These are phyloP conservation scores for Phytophthora kernoviae DNA, from an alignment of 352 stramenopile species.

Conservation along the genomic window DNA sequence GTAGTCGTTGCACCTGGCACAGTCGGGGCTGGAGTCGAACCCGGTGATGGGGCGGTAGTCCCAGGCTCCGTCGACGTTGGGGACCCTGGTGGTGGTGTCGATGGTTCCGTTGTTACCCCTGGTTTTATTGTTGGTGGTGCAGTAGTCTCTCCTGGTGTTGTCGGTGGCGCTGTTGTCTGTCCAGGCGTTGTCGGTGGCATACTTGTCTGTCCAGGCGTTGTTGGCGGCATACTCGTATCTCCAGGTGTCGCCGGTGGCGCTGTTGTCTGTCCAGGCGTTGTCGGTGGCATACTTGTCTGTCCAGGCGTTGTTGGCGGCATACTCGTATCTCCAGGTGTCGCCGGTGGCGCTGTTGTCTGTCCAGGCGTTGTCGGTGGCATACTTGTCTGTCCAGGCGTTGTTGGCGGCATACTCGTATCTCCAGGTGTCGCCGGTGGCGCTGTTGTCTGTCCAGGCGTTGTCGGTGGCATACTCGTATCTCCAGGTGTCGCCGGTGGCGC, in stretches of 20 bases:
- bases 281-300: background rate
- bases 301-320: background rate
- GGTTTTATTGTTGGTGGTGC: background rate
- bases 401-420: background rate
- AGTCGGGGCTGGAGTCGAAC: background rate
- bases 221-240: background rate
- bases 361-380: background rate
- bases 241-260: background rate
- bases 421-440: background rate
- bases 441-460: background rate
- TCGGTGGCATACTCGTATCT: background rate
- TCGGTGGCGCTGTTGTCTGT: background rate
- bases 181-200: background rate
- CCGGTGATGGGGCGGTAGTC: background rate
- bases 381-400: background rate
- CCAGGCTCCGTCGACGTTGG: too few relatives aligned
- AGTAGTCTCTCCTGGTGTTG: conserved; percentile 1
- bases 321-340: background rate
- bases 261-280: background rate
- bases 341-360: background rate
- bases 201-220: background rate
- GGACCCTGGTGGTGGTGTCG: background rate
- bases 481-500: background rate
- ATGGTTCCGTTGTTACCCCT: background rate
- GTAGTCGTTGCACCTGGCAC: too few relatives aligned